phyloP scores from a whole-genome alignment of 768 basidiomycete genomes.

The Leccinum rimulosum region DNA sequence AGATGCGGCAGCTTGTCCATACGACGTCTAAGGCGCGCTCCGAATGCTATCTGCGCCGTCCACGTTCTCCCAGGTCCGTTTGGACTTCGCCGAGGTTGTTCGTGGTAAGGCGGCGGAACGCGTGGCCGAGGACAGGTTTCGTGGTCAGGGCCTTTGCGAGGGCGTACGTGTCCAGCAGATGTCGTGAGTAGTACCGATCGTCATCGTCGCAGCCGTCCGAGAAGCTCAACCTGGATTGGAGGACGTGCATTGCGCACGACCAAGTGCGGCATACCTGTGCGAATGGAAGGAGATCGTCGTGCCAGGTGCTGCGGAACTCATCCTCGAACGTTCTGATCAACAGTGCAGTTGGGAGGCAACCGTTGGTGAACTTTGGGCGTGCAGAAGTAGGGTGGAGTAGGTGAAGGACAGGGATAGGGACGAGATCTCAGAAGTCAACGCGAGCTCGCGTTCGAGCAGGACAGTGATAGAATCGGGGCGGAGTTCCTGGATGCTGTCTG shows the following conservation, averaged over 20 bases:
- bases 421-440: constrained; percentile 14
- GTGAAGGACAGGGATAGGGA: constrained; percentile 23
- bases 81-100: too few relatives aligned
- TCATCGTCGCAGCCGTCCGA: too few relatives aligned
- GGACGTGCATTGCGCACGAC: too few relatives aligned
- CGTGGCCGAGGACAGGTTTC: too few relatives aligned
- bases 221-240: too few relatives aligned
- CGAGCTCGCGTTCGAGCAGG: constrained; percentile 16
- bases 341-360: constrained; percentile 20
- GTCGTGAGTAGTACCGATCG: too few relatives aligned
- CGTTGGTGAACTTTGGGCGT: constrained; percentile 3
- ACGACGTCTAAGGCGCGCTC: constrained; percentile 20
- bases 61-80: neutral
- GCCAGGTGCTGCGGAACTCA: constrained; percentile 18
- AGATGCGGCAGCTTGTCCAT: constrained; percentile 20
- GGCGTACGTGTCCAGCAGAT: too few relatives aligned
- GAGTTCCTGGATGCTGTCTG: constrained; percentile 6
- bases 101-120: too few relatives aligned
- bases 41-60: neutral
- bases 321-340: constrained; percentile 21
- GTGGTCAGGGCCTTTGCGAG: too few relatives aligned
- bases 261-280: too few relatives aligned
- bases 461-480: constrained; percentile 3
- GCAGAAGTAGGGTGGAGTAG: constrained; percentile 18
- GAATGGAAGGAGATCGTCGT: neutral